Conservation (phyloP, 2,329 filamentous ascomycete genomes). For the Pseudonectria buxi region DNA sequence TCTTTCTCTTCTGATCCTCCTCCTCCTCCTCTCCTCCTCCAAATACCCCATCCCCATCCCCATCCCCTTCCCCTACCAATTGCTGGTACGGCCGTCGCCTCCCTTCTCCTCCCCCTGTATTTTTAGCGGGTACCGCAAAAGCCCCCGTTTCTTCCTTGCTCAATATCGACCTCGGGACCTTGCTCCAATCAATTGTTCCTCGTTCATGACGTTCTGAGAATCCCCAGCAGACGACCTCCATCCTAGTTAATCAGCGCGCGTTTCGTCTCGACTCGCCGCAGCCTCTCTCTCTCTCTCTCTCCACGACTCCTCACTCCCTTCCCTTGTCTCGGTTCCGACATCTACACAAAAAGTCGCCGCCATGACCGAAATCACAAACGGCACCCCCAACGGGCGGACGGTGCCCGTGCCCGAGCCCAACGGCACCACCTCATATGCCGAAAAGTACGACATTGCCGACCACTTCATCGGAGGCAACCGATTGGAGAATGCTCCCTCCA, state of each 20-base stretch:
- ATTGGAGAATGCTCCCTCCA: conserved; percentile 70
- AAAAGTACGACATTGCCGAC: conserved; percentile 74
- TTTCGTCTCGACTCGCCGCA: conserved; percentile 4
- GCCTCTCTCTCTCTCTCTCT: not conserved
- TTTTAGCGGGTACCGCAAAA: conserved; percentile 4
- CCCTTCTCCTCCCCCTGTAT: not conserved
- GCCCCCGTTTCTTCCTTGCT: conserved; percentile 14
- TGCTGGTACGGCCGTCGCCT: not conserved
- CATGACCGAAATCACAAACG: conserved; percentile 44
- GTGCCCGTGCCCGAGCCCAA: conserved; percentile 50
- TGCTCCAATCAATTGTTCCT: conserved; percentile 15
- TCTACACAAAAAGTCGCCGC: conserved; percentile 21
- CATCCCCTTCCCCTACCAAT: not conserved
- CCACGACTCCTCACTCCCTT: conserved; percentile 6
- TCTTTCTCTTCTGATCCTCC: conserved; percentile 2
- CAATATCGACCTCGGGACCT: conserved; percentile 19
- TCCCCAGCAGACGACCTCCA: not conserved
- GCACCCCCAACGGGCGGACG: conserved; percentile 36
- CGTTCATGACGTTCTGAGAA: conserved; percentile 23
- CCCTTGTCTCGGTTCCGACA: conserved; percentile 13
- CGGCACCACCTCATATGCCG: conserved; percentile 62
- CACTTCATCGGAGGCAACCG: conserved; percentile 97
- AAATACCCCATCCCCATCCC: too few relatives aligned
- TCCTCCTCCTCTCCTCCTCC: conserved; percentile 13
- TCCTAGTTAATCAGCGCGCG: not conserved